These are phyloP conservation scores for Umbelopsis vinacea DNA, from an alignment of 192 early-diverging fungal genomes.

Conservation along the genomic window DNA sequence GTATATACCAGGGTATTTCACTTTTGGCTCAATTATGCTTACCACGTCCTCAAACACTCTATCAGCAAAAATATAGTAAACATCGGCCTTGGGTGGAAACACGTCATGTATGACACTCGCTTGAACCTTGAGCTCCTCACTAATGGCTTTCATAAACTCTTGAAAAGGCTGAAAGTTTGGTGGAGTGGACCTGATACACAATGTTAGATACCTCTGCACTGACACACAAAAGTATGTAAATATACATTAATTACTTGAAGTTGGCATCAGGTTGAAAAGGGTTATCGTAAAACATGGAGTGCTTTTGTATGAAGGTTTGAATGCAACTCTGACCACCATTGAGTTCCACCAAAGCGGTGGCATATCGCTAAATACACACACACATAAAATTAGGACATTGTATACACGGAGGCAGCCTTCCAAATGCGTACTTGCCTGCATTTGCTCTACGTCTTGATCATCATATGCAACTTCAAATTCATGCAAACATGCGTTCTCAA, in stretches of 20 bases:
- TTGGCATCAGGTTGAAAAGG: constrained; percentile 61
- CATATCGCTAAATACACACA: constrained; percentile 57
- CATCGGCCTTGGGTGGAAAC: constrained; percentile 71
- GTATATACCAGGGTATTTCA: not conserved
- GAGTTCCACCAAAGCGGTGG: constrained; percentile 64
- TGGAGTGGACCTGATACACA: constrained; percentile 1
- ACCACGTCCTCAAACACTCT: constrained; percentile 83
- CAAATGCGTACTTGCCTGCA: constrained; percentile 51
- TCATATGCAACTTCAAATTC: constrained; percentile 84
- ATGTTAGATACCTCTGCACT: too few species aligned
- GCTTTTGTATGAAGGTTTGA: constrained; percentile 82
- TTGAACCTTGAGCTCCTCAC: constrained; percentile 71
- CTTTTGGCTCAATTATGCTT: not conserved
- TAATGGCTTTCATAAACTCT: constrained; percentile 70
- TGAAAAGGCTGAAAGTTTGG: constrained; percentile 48
- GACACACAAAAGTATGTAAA: too few species aligned
- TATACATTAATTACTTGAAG: constrained; percentile 43
- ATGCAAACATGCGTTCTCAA: constrained; percentile 72
- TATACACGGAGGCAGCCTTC: too few species aligned
- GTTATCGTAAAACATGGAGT: constrained; percentile 85
- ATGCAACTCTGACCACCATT: constrained; percentile 76
- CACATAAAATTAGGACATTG: not conserved
- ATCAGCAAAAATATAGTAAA: constrained; percentile 71
- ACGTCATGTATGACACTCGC: constrained; percentile 65
- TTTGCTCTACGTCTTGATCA: constrained; percentile 60